A percentile compares a stretch with the other conserved stretches of the same genome.
Evolutionary conservation across 1,284 basidiomycete genomes (phyloP).

Genomic region (Gymnopus androsaceus): DNA sequence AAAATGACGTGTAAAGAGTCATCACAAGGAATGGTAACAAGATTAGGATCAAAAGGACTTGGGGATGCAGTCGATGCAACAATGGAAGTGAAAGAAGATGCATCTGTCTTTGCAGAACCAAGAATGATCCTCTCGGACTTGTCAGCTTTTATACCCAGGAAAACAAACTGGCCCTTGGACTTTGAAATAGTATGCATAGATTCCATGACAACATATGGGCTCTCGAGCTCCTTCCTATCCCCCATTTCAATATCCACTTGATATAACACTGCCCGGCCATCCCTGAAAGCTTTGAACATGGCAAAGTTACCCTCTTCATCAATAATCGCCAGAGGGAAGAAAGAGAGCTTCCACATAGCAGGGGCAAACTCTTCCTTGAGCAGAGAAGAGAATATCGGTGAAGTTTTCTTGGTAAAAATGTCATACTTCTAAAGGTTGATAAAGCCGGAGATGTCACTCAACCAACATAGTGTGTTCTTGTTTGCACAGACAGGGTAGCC

Average conservation of each 20-base stretch:
- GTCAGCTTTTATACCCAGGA: slow-evolving; percentile 47
- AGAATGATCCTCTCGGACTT: slow-evolving; percentile 41
- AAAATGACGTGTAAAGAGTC: slow-evolving; percentile 57
- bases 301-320: slow-evolving; percentile 40
- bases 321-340: slow-evolving; percentile 52
- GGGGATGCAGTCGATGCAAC: slow-evolving; percentile 18
- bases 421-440: slow-evolving; percentile 68
- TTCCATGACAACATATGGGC: slow-evolving; percentile 49
- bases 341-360: slow-evolving; percentile 60
- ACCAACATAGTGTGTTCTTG: slow-evolving; percentile 62
- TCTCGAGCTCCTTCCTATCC: slow-evolving; percentile 35
- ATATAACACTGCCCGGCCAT: slow-evolving; percentile 54
- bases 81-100: slow-evolving; percentile 30
- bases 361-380: slow-evolving; percentile 58
- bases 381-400: slow-evolving; percentile 47
- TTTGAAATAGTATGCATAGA: slow-evolving; percentile 41
- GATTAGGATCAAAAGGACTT: slow-evolving; percentile 25
- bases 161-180: slow-evolving; percentile 39
- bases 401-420: slow-evolving; percentile 32
- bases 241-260: slow-evolving; percentile 42
- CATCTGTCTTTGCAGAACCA: slow-evolving; percentile 25
- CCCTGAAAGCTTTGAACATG: slow-evolving; percentile 49
- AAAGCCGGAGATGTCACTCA: slow-evolving; percentile 68
- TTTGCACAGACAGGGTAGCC: slow-evolving; percentile 63
- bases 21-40: slow-evolving; percentile 47